Evolutionary conservation across 163 green algal species (phyloP).

Genomic region (Scenedesmus sp.): DNA sequence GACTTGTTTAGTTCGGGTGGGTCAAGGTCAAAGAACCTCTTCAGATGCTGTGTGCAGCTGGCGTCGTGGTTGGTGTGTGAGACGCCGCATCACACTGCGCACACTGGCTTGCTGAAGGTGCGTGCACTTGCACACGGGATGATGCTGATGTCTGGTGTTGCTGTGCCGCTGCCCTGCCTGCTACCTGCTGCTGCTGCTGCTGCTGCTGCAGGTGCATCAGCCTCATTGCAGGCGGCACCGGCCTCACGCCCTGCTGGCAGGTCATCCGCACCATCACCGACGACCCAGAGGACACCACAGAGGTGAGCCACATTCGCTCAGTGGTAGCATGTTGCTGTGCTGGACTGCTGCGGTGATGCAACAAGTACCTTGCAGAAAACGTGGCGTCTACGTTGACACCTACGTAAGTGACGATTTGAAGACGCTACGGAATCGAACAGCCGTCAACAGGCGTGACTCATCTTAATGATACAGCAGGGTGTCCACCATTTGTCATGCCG

Average conservation of each 20-base stretch:
- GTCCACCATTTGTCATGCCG: too few species aligned
- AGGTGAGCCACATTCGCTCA: constrained; percentile 49
- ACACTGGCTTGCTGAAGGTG: too few species aligned
- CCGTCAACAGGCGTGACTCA: too few species aligned
- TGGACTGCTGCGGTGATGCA: too few species aligned
- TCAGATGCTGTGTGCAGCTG: not conserved
- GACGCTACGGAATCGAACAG: too few species aligned
- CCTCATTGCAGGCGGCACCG: constrained; percentile 97
- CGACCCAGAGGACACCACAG: constrained; percentile 85
- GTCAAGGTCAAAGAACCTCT: too few species aligned
- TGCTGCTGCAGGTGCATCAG: constrained; percentile 71
- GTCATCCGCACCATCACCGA: constrained; percentile 89
- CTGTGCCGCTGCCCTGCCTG: not conserved
- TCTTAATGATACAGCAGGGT: too few species aligned
- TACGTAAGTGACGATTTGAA: too few species aligned
- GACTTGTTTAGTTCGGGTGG: not conserved
- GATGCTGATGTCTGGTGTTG: not conserved
- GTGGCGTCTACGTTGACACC: too few species aligned
- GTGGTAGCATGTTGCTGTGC: not conserved
- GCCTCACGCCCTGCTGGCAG: constrained; percentile 75
- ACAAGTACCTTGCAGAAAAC: too few species aligned
- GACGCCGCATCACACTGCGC: too few species aligned
- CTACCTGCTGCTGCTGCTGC: not conserved
- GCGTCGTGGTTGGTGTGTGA: too few species aligned
- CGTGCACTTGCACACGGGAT: not conserved